phyloP scores from a whole-genome alignment of 1,284 basidiomycete species.

The Puccinia polysora region DNA sequence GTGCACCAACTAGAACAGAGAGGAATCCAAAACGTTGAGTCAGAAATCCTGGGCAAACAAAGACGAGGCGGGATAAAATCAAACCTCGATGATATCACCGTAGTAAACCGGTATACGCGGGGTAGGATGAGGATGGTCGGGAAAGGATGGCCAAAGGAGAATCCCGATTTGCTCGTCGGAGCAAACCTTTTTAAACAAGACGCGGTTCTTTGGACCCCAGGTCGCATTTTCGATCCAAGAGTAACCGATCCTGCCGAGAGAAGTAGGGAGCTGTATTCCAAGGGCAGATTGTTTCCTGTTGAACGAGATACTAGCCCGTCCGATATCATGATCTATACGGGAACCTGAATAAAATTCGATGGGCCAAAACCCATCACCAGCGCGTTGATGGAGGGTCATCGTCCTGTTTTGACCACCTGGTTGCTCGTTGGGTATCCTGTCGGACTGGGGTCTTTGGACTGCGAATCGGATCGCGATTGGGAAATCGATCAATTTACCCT shows the following conservation, averaged over 20 bases:
- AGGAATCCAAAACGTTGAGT: not conserved
- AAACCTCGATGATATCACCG: conserved; percentile 8
- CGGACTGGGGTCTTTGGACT: not conserved
- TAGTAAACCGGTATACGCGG: conserved; percentile 22
- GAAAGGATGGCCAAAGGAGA: conserved; percentile 21
- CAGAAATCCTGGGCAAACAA: not conserved
- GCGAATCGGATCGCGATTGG: conserved; percentile 3
- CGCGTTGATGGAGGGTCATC: not conserved
- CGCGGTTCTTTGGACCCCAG: conserved; percentile 16
- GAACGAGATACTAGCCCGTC: not conserved
- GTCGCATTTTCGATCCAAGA: conserved; percentile 20
- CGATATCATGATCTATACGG: not conserved
- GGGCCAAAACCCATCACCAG: not conserved
- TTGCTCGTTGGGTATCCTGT: too few species aligned
- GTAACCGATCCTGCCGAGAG: not conserved
- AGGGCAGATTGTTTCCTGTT: not conserved
- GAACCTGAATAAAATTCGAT: not conserved
- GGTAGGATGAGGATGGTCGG: not conserved
- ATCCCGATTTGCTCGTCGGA: conserved; percentile 10
- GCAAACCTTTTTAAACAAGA: conserved; percentile 18
- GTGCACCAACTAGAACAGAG: conserved; percentile 8
- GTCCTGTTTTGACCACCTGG: not conserved
- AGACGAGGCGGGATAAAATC: not conserved
- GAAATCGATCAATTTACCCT: conserved; percentile 7
- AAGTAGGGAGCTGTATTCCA: not conserved